Conservation (phyloP, 2,329 filamentous ascomycete species). For the Colletotrichum gloeosporioides region DNA sequence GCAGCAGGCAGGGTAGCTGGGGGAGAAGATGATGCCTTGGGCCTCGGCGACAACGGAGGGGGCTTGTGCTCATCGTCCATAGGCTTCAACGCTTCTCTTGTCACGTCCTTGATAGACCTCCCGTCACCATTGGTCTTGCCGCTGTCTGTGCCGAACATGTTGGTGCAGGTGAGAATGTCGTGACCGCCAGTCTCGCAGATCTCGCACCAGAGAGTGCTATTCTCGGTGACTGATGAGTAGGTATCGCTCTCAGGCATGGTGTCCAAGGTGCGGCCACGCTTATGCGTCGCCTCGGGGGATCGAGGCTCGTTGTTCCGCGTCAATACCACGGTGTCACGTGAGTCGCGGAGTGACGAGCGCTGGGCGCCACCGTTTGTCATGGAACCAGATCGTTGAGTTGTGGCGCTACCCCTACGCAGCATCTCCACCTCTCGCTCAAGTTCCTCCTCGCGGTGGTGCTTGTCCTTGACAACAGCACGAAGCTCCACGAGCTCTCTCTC, state of each 20-base stretch:
- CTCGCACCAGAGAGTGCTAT: conserved; percentile 85
- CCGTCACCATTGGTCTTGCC: conserved; percentile 35
- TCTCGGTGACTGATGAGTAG: conserved; percentile 74
- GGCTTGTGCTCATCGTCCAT: conserved; percentile 51
- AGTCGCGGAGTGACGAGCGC: conserved; percentile 67
- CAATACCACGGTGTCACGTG: conserved; percentile 68
- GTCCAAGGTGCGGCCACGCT: conserved; percentile 63
- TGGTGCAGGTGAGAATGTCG: conserved; percentile 92
- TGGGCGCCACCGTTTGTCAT: conserved; percentile 52
- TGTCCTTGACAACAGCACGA: conserved; percentile 74
- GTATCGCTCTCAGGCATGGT: conserved; percentile 75
- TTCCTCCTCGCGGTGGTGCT: conserved; percentile 79
- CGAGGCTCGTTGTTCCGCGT: conserved; percentile 54
- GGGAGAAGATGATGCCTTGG: conserved; percentile 39
- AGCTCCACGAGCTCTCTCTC: conserved; percentile 84
- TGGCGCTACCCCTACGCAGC: conserved; percentile 54
- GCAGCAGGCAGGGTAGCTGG: conserved; percentile 28
- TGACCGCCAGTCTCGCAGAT: conserved; percentile 93
- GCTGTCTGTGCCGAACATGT: conserved; percentile 72
- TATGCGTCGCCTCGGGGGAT: conserved; percentile 52
- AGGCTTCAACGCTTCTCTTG: conserved; percentile 42
- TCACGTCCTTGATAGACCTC: conserved; percentile 39
- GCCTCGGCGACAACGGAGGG: conserved; percentile 60
- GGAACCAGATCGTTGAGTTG: neutral
- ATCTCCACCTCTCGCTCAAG: conserved; percentile 81